Base-by-base conservation (phyloP, 257 asterid species). In the Lycium barbarum region DNA sequence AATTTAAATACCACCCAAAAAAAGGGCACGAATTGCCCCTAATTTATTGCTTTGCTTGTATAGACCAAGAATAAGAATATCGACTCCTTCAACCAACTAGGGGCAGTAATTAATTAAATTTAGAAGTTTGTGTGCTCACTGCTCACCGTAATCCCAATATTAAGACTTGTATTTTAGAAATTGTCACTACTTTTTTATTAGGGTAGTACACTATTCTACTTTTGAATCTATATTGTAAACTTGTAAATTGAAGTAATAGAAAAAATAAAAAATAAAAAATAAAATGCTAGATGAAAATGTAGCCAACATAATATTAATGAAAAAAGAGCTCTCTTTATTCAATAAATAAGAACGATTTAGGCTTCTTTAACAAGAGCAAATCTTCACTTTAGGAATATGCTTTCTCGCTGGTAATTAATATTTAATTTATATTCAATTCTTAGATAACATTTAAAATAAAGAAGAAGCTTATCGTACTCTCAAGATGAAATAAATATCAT, bases 391-490 rank as follows among this genome's bases (percentile, higher is more conserved):
- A 22, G 62, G 12, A 51, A 76, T 4, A 45, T 76, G 22, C 81
- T 74, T 49, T 74, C 14, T 47, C 2, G 14, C 49, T 22, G 61
- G 3, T 22, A 49, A 9, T 22, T 22, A 26, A 51, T 74, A 14
- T 22, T 20, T 20, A 22, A 49, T 51, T 7, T 54, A 76, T 51
- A 13, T 51, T 76, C 45, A 8, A 26, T 26, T 3, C 1, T 26
- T 7, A 53, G 82, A 76, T 76, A 26, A 76, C 65, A 26, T 76
- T 76, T 76, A 76, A 76, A 76, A 76, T 54, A 54, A 53, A 76
- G 26, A 76, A 26, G 53, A 33, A 53, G 22, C 47, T 53, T 26
- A 53, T 76, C 82, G 6, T 40, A 4, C 47, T 35, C 22, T 53
- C 15, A 22, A 74, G 62, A 74, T 74, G 62, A 74, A 74, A 76